Conservation (phyloP, 2,329 filamentous ascomycete genomes). For the Thyridium curvatum region DNA sequence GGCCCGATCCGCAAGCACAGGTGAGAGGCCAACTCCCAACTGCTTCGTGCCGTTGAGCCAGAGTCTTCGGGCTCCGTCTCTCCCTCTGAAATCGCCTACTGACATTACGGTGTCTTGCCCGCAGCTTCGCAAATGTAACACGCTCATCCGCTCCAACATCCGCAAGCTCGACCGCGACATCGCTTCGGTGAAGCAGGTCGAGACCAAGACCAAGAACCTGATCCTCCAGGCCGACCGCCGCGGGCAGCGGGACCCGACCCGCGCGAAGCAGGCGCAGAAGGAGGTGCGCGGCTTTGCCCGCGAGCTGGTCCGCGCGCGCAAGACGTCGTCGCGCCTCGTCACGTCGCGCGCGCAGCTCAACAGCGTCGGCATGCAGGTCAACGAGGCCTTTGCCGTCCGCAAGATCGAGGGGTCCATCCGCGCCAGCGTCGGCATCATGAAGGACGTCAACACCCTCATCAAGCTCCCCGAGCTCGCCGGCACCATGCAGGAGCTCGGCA, state of each 20-base stretch:
- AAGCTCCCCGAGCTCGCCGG: slow-evolving; percentile 77
- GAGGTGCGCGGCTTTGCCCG: slow-evolving; percentile 85
- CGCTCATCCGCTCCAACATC: slow-evolving; percentile 80
- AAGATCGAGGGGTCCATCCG: slow-evolving; percentile 93
- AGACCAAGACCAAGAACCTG: slow-evolving; percentile 76
- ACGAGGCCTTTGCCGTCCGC: slow-evolving; percentile 88
- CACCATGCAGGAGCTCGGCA: slow-evolving; percentile 82
- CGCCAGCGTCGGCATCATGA: slow-evolving; percentile 88
- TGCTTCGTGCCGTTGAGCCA: slow-evolving; percentile 2
- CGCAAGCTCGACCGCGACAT: slow-evolving; percentile 96
- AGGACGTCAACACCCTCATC: slow-evolving; percentile 85
- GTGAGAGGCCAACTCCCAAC: slow-evolving; percentile 39
- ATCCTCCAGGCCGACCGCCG: slow-evolving; percentile 80
- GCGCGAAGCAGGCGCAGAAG: slow-evolving; percentile 69
- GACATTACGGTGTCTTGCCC: slow-evolving; percentile 2
- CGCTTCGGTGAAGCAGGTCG: slow-evolving; percentile 66
- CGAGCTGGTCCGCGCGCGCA: slow-evolving; percentile 79
- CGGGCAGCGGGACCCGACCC: slow-evolving; percentile 71
- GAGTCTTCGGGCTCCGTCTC: slow-evolving; percentile 1
- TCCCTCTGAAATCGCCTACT: not conserved
- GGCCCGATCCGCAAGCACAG: slow-evolving; percentile 89
- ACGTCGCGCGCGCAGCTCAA: slow-evolving; percentile 89
- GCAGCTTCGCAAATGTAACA: slow-evolving; percentile 95
- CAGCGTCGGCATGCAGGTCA: slow-evolving; percentile 95
- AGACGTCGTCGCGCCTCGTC: slow-evolving; percentile 64